Percentiles rank a stretch among this genome's conserved stretches.
Conservation (phyloP, 140 eudicot species). For the Oenanthe javanica region DNA sequence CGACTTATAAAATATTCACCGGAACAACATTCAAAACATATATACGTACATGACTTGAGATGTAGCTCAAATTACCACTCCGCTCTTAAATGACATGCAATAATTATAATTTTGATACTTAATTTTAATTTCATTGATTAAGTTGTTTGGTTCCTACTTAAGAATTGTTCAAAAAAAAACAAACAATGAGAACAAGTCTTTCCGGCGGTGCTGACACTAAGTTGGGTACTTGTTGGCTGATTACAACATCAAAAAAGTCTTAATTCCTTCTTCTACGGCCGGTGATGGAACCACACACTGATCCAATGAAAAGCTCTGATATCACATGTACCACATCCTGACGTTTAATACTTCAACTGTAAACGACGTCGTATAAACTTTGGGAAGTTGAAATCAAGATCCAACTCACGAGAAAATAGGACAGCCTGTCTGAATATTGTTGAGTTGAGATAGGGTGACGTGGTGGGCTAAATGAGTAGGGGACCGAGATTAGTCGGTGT, state of each 20-base stretch:
- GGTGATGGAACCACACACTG: no score
- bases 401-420: constrained; percentile 4
- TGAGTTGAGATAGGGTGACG: constrained; percentile 12
- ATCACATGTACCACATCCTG: neutral
- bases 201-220: neutral
- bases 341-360: neutral
- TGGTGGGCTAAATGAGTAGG: neutral
- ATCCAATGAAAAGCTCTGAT: neutral
- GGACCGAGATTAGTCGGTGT: constrained; percentile 2
- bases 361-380: constrained; percentile 1
- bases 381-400: neutral
- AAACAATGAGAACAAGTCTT: neutral
- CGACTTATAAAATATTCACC: no score
- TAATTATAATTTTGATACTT: no score
- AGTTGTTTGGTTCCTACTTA: neutral
- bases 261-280: neutral
- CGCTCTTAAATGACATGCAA: no score
- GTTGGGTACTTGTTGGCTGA: neutral
- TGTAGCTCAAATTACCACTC: no score
- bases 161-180: neutral
- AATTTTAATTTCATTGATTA: neutral
- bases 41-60: no score
- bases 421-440: neutral
- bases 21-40: no score
- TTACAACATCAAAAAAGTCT: neutral